phyloP scores from a whole-genome alignment of 306 rosid species.

The Hippophae rhamnoides region DNA sequence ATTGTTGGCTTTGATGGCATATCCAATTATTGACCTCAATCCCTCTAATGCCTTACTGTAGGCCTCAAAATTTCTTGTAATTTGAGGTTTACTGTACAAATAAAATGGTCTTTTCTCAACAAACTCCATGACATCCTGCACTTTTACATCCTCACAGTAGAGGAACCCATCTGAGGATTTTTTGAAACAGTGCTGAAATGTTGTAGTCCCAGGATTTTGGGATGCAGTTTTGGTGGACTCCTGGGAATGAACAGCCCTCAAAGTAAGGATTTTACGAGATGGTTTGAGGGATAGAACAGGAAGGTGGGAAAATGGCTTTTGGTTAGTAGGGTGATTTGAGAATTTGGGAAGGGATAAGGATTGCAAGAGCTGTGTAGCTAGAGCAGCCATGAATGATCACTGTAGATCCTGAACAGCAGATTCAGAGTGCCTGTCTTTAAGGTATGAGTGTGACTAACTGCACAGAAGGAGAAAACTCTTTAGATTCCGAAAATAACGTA shows the following conservation, averaged over 20 bases:
- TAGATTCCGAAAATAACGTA: too few relatives aligned
- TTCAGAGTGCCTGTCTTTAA: too few relatives aligned
- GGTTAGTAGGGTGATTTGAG: conserved; percentile 18
- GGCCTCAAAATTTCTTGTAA: conserved; percentile 77
- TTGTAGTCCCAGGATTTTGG: conserved; percentile 20
- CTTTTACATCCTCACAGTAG: conserved; percentile 53
- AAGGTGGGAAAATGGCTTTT: conserved; percentile 30
- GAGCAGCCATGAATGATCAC: conserved; percentile 44
- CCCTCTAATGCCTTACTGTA: conserved; percentile 74
- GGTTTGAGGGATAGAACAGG: conserved; percentile 21
- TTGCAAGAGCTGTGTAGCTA: conserved; percentile 30
- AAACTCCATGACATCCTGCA: conserved; percentile 81
- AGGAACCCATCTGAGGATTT: conserved; percentile 80
- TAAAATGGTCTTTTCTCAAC: conserved; percentile 83
- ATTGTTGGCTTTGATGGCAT: conserved; percentile 90
- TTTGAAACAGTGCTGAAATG: conserved; percentile 62
- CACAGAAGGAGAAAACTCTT: too few relatives aligned
- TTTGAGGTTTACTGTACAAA: conserved; percentile 80
- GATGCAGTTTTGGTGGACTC: conserved; percentile 29
- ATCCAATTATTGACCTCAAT: conserved; percentile 60
- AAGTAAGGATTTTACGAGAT: conserved; percentile 22
- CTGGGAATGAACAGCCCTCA: conserved; percentile 56
- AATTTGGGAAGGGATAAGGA: conserved; percentile 34
- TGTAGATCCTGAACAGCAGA: background rate
- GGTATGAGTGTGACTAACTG: background rate